Base-by-base conservation (phyloP, 495 filamentous ascomycete genomes). In the Xylaria nigripes region DNA sequence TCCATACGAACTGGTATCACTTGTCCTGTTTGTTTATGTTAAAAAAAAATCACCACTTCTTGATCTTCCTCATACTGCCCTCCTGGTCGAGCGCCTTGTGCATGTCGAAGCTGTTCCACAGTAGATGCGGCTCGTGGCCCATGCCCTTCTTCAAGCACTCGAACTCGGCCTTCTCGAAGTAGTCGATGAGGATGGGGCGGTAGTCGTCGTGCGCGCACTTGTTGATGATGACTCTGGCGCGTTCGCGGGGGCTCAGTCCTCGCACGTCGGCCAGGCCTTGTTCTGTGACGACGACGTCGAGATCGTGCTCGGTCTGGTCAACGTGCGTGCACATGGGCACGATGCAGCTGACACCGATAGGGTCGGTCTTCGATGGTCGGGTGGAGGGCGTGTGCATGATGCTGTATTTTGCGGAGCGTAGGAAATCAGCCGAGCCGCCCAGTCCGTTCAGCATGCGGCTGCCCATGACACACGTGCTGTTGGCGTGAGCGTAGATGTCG, bases 321-420 rank as follows among this genome's bases (percentile, higher is more conserved):
- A 95, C 76, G 73, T 95, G 90, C 6, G 90, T 94, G 69, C 86
- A 89, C 86, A 94, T 90, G 45, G 90, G 88, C 29, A 95, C 89
- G 60, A 95, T 92, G 72, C 89, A 93, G 64, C 76, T 82, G 46
- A 95, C 80, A 62, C 90, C 90, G 50, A 82, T 82, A 15, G 89
- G 87, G 64, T 95, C 90, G 10, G 79, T 83, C 80, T 92, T 94
- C 63, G 76, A 79, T 7, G 90, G 90, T 8, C 90, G 80, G 0
- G 86, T 84, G 36, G 78, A 83, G 6, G 90, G 90, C 1, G 89
- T 93, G 76, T 95, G 90, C 90, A 95, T 95, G 75, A 95, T 94
- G 65, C 77, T 83, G 77, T 92, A 91, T 70, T 94, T 95, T 56
- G 86, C 69, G 61, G 71, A 83, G 44, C 90, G 82, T 50, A 95